These are phyloP conservation scores for Wickerhamomyces bisporus DNA, from an alignment of 805 yeast species.

Conservation along the genomic window DNA sequence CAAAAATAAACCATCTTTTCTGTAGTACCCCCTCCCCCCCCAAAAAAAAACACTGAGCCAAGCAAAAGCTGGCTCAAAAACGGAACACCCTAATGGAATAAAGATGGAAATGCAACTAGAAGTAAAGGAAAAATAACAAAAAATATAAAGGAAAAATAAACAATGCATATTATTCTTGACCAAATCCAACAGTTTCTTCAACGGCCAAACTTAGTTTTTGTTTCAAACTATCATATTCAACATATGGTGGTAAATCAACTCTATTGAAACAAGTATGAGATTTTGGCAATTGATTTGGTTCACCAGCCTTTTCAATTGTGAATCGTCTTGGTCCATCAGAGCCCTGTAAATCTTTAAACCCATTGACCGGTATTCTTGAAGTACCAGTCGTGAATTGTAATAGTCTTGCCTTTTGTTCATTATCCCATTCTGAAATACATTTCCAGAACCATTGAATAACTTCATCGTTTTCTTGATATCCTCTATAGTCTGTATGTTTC, in stretches of 20 bases:
- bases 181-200: conserved; percentile 98
- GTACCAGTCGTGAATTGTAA: conserved; percentile 98
- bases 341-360: conserved; percentile 97
- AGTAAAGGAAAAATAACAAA: too few relatives aligned
- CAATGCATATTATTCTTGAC: conserved; percentile 89
- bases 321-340: conserved; percentile 99
- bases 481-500: conserved; percentile 97
- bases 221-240: conserved; percentile 74
- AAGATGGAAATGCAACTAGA: too few relatives aligned
- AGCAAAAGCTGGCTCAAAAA: too few relatives aligned
- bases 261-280: conserved; percentile 99
- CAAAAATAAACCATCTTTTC: too few relatives aligned
- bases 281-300: conserved; percentile 85
- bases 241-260: conserved; percentile 94
- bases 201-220: conserved; percentile 94
- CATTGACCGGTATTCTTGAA: conserved; percentile 97
- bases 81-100: too few relatives aligned
- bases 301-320: conserved; percentile 98
- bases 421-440: conserved; percentile 89
- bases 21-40: too few relatives aligned
- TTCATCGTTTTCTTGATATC: conserved; percentile 93
- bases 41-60: too few relatives aligned
- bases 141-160: too few relatives aligned
- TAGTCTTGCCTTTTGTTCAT: conserved; percentile 92
- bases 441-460: conserved; percentile 99